Base-by-base conservation (phyloP, 148 eudicot genomes). In the Rhododendron vialii region DNA sequence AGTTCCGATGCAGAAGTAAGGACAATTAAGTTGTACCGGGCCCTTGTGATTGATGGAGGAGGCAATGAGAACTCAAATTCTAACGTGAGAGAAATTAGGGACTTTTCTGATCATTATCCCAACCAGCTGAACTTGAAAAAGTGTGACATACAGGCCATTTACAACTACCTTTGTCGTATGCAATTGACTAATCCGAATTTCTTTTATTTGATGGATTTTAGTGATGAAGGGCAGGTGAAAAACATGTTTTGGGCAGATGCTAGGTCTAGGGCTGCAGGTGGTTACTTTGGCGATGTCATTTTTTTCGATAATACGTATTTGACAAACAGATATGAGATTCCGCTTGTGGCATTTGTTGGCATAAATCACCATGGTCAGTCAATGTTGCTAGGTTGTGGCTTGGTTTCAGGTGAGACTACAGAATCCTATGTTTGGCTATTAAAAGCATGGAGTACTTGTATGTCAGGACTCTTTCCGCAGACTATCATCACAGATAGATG, bases 221-320 rank as follows among this genome's bases (percentile, higher is more conserved):
- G 89, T 76, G 92, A 87, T 82, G 94, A 92, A 71, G 96, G 94
- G 84, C 84, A 81, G 87, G 38, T 96, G 82, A 90, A 90, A 84
- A 91, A 94, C 83, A 89, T 92, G 85, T 90, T 93, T 84, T 96
- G 98, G 98, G 86, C 90, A 43, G 98, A 96, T 92, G 92, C 96
- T 78, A 91, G 92, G 90, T 91, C 93, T 55, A 93, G 93, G 91
- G 91, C 89, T 86, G 94, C 94, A 15, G 88, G 87, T 80, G 91
- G 87, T 76, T 93, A 93, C 87, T 96, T 96, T 82, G 90, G 91
- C 24, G 98, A 94, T 89, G 98, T 93, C 24, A 57, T 96, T 83
- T 92, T 88, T 88, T 47, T 96, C 51, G 98, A 96, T 87, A 93
- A 90, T 38, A 88, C 93, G 33, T 92, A 87, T 89, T 84, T 93